These are phyloP conservation scores for Boletus calvinii DNA, from an alignment of 1,284 basidiomycete species.

Conservation along the genomic window DNA sequence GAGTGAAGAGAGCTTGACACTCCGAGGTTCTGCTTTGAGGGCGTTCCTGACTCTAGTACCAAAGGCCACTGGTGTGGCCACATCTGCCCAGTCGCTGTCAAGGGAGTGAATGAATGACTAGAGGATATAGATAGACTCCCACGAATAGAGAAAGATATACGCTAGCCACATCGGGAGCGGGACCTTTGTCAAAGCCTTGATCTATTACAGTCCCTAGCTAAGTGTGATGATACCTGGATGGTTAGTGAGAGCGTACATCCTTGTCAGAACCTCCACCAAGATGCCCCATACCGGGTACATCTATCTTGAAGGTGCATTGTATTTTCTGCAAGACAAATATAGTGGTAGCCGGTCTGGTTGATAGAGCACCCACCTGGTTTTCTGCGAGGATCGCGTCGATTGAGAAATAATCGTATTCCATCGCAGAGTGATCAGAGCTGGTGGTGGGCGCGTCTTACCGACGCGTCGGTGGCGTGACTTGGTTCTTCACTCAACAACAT, in stretches of 20 bases:
- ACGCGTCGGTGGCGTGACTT: constrained; percentile 29
- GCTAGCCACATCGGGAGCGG: constrained; percentile 87
- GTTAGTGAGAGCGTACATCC: constrained; percentile 53
- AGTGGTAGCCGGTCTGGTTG: background rate
- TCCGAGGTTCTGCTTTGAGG: constrained; percentile 78
- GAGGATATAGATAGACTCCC: constrained; percentile 26
- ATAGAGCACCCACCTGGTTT: constrained; percentile 64
- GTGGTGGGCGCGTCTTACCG: background rate
- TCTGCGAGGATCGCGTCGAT: constrained; percentile 86
- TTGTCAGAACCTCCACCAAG: constrained; percentile 80
- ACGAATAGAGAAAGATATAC: constrained; percentile 82
- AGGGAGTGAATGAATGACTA: constrained; percentile 1
- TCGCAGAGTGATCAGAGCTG: constrained; percentile 27
- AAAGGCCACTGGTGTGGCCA: constrained; percentile 79
- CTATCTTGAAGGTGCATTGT: constrained; percentile 84
- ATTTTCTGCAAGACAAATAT: constrained; percentile 62
- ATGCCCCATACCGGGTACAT: constrained; percentile 85
- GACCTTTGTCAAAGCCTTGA: constrained; percentile 69
- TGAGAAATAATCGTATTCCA: constrained; percentile 89
- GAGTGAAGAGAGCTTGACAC: constrained; percentile 74
- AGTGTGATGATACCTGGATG: constrained; percentile 9
- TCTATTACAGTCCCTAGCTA: constrained; percentile 38
- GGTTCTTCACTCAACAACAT: constrained; percentile 17
- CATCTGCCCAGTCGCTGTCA: constrained; percentile 75
- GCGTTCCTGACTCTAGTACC: constrained; percentile 76